phyloP scores from a whole-genome alignment of 306 rosid genomes.

The Cucurbita ficifolia region DNA sequence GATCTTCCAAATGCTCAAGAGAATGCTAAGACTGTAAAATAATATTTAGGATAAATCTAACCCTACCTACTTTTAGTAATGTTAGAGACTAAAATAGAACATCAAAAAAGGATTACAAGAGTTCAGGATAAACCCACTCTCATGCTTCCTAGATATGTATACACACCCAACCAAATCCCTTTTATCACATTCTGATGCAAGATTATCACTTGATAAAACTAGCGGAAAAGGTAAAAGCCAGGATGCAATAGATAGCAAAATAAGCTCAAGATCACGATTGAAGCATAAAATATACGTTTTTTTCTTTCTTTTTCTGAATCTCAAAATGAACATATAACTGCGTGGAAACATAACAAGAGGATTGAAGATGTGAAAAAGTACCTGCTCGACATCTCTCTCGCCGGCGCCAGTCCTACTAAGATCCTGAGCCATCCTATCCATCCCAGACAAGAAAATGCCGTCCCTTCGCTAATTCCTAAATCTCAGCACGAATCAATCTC shows the following conservation, averaged over 20 bases:
- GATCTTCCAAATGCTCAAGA: not conserved
- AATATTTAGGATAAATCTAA: not conserved
- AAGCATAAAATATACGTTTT: not conserved
- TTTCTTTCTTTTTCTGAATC: not conserved
- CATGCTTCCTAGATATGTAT: not conserved
- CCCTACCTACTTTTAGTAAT: not conserved
- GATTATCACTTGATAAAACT: not conserved
- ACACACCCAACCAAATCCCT: not conserved
- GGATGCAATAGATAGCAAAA: too few species aligned
- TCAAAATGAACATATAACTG: not conserved
- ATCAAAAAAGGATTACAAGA: not conserved
- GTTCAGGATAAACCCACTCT: not conserved
- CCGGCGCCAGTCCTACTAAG: conserved; percentile 72
- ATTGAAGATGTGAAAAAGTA: conserved; percentile 8
- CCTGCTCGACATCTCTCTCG: conserved; percentile 97
- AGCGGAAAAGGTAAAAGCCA: not conserved
- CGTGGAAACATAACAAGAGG: conserved; percentile 6
- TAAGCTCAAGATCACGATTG: not conserved
- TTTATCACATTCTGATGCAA: not conserved
- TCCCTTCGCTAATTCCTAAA: conserved; percentile 25
- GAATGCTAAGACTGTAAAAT: not conserved
- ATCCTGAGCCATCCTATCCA: conserved; percentile 80
- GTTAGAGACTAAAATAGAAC: not conserved
- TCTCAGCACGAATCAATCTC: conserved; percentile 28
- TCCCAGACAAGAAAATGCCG: conserved; percentile 32